Evolutionary conservation across 768 basidiomycete genomes (phyloP).

Genomic region (Naematelia aurantialba): DNA sequence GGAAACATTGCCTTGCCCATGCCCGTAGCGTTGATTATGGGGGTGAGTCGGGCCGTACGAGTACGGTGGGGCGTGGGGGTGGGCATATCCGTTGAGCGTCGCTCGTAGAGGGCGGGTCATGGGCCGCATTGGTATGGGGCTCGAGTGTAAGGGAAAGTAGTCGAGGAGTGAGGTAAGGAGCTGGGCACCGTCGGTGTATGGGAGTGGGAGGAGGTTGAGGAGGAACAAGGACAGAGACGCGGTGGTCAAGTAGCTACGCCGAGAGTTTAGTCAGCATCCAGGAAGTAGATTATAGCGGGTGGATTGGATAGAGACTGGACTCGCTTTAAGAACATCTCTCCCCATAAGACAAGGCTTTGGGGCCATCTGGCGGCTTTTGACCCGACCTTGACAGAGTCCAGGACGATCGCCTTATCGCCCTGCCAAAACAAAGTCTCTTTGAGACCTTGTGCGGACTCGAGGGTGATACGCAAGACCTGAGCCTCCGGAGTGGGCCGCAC

Average conservation of each 20-base stretch:
- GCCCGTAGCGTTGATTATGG: too few species aligned
- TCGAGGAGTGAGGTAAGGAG: slow-evolving; percentile 54
- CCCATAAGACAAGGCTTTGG: slow-evolving; percentile 18
- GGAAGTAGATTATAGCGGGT: too few species aligned
- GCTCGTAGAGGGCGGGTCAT: slow-evolving; percentile 1
- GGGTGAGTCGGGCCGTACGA: too few species aligned
- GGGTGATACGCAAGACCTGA: too few species aligned
- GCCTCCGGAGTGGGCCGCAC: too few species aligned
- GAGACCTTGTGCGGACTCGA: too few species aligned
- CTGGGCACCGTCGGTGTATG: slow-evolving; percentile 66
- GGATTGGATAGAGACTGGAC: too few species aligned
- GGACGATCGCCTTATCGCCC: slow-evolving; percentile 64
- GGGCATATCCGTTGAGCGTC: slow-evolving; percentile 4
- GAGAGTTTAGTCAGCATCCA: too few species aligned
- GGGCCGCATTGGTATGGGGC: too few species aligned
- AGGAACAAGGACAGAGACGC: slow-evolving; percentile 74
- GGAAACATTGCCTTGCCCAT: too few species aligned
- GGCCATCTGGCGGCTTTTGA: slow-evolving; percentile 56
- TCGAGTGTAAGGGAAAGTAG: too few species aligned
- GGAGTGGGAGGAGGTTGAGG: slow-evolving; percentile 75
- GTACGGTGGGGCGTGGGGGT: too few species aligned
- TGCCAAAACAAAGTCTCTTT: slow-evolving; percentile 69
- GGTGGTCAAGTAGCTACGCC: slow-evolving; percentile 52
- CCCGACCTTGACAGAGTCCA: slow-evolving; percentile 50
- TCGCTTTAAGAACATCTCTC: slow-evolving; percentile 58